Conservation (phyloP, 2,329 filamentous ascomycete species). For the Sclerotinia trifoliorum region DNA sequence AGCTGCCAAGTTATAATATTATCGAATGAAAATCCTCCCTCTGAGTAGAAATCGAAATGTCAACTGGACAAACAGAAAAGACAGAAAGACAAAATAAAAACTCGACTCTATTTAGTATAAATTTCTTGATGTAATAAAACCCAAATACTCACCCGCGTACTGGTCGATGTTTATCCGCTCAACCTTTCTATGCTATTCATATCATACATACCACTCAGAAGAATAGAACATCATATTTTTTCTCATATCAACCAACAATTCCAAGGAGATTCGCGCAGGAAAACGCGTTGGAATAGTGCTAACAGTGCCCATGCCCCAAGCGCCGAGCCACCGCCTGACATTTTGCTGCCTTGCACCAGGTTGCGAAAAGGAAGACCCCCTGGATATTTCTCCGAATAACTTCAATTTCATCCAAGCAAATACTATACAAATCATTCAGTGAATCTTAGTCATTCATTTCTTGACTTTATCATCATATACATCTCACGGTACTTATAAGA, state of each 20-base stretch:
- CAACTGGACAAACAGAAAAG: not conserved
- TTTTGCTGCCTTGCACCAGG: constrained; percentile 5
- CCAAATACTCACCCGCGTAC: not conserved
- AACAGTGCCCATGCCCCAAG: constrained; percentile 10
- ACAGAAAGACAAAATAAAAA: not conserved
- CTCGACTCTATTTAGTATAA: not conserved
- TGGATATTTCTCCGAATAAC: constrained; percentile 24
- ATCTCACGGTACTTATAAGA: not conserved
- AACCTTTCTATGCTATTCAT: not conserved
- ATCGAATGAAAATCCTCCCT: not conserved
- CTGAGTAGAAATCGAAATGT: not conserved
- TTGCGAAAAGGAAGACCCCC: constrained; percentile 15
- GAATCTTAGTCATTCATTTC: not conserved
- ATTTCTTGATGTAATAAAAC: not conserved
- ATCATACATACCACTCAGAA: no score
- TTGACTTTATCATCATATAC: constrained; percentile 1
- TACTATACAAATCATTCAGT: constrained; percentile 11
- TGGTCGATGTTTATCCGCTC: not conserved
- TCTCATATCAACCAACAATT: not conserved
- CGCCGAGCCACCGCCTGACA: constrained; percentile 17
- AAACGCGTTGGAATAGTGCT: not conserved
- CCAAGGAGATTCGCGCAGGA: not conserved
- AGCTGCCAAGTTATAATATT: not conserved
- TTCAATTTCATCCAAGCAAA: constrained; percentile 18
- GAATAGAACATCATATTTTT: not conserved